Evolutionary conservation across 2,329 filamentous ascomycete genomes (phyloP).

Genomic region (Pseudopithomyces chartarum): DNA sequence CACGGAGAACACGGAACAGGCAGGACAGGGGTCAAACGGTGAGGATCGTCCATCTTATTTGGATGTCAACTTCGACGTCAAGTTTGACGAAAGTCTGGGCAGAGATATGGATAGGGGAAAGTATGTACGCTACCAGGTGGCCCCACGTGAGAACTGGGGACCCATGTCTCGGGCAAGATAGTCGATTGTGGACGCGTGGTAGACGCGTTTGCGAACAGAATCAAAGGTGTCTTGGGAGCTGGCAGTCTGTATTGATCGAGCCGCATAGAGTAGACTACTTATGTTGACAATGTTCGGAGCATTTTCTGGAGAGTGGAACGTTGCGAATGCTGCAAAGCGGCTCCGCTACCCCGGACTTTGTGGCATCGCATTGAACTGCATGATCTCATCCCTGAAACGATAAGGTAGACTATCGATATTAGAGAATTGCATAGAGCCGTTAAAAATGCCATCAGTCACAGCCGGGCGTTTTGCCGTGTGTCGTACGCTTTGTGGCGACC

Average conservation of each 20-base stretch:
- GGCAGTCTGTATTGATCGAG: neutral
- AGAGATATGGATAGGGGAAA: slow-evolving; percentile 68
- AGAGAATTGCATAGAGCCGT: too few relatives aligned
- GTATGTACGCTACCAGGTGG: slow-evolving; percentile 84
- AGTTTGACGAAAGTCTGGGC: slow-evolving; percentile 82
- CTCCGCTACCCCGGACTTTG: neutral
- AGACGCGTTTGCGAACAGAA: neutral
- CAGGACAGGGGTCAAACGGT: neutral
- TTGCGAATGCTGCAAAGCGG: neutral
- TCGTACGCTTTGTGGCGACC: too few relatives aligned
- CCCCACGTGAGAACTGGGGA: slow-evolving; percentile 92
- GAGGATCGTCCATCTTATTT: slow-evolving; percentile 26
- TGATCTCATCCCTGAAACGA: too few relatives aligned
- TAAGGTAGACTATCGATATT: too few relatives aligned
- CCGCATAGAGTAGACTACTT: too few relatives aligned
- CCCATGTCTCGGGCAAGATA: slow-evolving; percentile 67
- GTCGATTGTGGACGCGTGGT: slow-evolving; percentile 5
- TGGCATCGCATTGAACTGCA: too few relatives aligned
- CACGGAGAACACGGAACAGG: slow-evolving; percentile 4
- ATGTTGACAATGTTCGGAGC: neutral
- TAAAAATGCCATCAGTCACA: too few relatives aligned
- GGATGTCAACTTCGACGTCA: slow-evolving; percentile 59
- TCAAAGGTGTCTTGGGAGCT: neutral
- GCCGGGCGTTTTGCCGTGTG: neutral
- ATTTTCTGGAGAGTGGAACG: neutral